A percentile compares a stretch with the other conserved stretches of the same genome.
These are phyloP conservation scores for Phaeophleospora eucalypticola DNA, from an alignment of 2,329 filamentous ascomycete species.

Conservation along the genomic window DNA sequence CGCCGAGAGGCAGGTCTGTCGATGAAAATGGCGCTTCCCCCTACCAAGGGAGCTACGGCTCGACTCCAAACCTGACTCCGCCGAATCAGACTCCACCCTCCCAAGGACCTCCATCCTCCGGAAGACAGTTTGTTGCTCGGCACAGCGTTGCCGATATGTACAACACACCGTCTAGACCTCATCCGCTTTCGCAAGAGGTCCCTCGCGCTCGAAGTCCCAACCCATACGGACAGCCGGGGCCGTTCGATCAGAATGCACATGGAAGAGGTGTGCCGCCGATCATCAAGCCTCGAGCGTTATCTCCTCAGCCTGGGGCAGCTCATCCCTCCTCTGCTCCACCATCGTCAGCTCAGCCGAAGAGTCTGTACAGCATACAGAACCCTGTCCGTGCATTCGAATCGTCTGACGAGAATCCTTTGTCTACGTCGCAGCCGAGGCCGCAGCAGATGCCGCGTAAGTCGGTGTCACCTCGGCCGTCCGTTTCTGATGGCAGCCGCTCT, in stretches of 20 bases:
- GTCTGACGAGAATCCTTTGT: constrained; percentile 39
- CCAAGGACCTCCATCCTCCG: constrained; percentile 18
- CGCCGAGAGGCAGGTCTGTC: constrained; percentile 26
- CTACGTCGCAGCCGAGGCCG: constrained; percentile 22
- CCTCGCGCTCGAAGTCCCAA: constrained; percentile 30
- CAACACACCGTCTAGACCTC: constrained; percentile 30
- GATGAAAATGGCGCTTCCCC: constrained; percentile 30
- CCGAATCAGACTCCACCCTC: constrained; percentile 21
- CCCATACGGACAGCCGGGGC: constrained; percentile 11
- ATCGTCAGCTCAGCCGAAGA: constrained; percentile 18
- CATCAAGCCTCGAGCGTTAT: constrained; percentile 32
- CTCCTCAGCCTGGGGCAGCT: constrained; percentile 23
- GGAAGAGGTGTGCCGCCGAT: constrained; percentile 20
- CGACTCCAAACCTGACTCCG: constrained; percentile 23
- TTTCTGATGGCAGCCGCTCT: constrained; percentile 50
- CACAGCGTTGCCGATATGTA: constrained; percentile 34
- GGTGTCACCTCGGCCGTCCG: constrained; percentile 62
- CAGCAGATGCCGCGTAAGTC: constrained; percentile 56
- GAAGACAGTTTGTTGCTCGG: constrained; percentile 22
- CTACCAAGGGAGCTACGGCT: constrained; percentile 28
- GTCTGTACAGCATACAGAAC: constrained; percentile 29
- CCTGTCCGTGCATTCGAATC: constrained; percentile 32
- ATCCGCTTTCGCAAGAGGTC: constrained; percentile 35
- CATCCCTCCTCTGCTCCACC: constrained; percentile 14
- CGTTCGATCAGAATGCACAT: constrained; percentile 18